Percentiles rank a stretch among this genome's conserved stretches.
Evolutionary conservation across 1,284 basidiomycete species (phyloP).

Genomic region (Uromyces viciae-fabae): DNA sequence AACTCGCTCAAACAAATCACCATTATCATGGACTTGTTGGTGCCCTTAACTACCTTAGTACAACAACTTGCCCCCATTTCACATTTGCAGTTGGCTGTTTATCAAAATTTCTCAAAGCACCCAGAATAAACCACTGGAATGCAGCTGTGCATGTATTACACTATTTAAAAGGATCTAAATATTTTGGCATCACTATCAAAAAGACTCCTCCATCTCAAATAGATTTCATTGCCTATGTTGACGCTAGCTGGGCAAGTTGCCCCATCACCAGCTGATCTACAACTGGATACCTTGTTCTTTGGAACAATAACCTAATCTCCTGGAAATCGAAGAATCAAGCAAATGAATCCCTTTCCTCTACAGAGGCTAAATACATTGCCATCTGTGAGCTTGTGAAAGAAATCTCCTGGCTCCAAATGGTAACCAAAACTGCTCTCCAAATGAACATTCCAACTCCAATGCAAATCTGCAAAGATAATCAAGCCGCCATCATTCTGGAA

Average conservation of each 20-base stretch:
- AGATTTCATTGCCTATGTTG: no score
- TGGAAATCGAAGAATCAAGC: neutral
- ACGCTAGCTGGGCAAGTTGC: no score
- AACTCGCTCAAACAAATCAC: neutral
- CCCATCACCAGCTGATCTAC: no score
- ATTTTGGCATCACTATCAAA: no score
- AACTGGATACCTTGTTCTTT: no score
- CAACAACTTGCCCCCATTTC: neutral
- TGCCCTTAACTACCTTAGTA: neutral
- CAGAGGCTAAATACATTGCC: slow-evolving; percentile 4
- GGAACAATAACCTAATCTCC: neutral
- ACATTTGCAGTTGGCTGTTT: neutral
- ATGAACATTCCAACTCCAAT: neutral
- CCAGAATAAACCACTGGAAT: neutral
- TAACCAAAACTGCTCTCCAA: neutral
- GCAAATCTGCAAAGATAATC: neutral
- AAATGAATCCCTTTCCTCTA: neutral
- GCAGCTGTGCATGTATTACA: neutral
- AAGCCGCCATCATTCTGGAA: neutral
- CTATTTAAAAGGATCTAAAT: neutral
- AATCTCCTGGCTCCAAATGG: neutral
- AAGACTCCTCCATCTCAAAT: no score
- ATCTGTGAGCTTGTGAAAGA: neutral
- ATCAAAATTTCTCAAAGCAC: neutral
- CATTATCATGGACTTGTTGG: no score